Percentiles rank a stretch among this genome's conserved stretches.
These are phyloP conservation scores for Erodium texanum DNA, from an alignment of 441 rosid species.

Conservation along the genomic window DNA sequence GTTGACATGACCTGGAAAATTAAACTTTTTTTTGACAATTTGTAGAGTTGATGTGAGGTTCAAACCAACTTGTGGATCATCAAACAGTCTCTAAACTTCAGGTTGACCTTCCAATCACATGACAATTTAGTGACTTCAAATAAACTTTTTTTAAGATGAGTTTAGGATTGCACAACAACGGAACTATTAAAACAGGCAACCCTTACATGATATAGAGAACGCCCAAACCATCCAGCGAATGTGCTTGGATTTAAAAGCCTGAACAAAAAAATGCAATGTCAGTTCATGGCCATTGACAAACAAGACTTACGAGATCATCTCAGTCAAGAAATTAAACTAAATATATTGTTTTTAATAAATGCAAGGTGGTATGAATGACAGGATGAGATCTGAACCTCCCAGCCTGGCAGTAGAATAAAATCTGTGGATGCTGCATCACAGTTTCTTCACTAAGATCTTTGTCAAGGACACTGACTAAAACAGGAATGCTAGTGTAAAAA, in stretches of 20 bases:
- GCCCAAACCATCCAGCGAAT: slow-evolving; percentile 99
- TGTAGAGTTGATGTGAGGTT: background rate
- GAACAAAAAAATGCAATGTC: slow-evolving; percentile 19
- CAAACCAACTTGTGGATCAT: background rate
- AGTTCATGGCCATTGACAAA: slow-evolving; percentile 10
- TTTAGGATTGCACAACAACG: background rate
- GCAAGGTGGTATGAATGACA: slow-evolving; percentile 2
- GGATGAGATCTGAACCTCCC: slow-evolving; percentile 58
- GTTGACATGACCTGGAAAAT: background rate
- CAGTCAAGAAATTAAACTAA: background rate
- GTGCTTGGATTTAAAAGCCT: slow-evolving; percentile 99
- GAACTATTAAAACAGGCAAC: slow-evolving; percentile 9
- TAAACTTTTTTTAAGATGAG: background rate
- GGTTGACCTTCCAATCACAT: background rate
- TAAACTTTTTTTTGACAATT: background rate
- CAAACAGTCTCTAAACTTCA: background rate
- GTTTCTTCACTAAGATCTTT: slow-evolving; percentile 92
- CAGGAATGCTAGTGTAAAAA: slow-evolving; percentile 96
- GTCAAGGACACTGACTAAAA: slow-evolving; percentile 83
- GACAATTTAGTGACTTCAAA: background rate
- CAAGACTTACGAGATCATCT: background rate
- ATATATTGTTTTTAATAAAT: background rate
- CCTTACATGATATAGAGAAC: slow-evolving; percentile 95
- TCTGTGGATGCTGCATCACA: slow-evolving; percentile 98
- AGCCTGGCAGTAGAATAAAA: slow-evolving; percentile 95